Evolutionary conservation across 2,329 filamentous ascomycete species (phyloP).

Genomic region (Didymellaceae sp.): DNA sequence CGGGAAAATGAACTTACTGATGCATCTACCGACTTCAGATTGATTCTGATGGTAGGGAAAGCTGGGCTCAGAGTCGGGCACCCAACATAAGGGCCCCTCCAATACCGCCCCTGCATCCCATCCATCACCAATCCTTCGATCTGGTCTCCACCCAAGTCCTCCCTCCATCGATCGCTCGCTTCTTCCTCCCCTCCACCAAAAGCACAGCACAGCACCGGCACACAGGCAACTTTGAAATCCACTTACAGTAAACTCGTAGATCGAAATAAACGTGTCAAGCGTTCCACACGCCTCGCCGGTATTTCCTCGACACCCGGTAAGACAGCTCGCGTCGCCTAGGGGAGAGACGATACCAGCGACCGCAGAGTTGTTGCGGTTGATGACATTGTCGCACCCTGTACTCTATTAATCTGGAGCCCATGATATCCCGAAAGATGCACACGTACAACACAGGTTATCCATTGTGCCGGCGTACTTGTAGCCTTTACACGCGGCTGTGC

Average conservation of each 20-base stretch:
- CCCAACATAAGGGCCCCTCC: constrained; percentile 12
- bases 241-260: constrained; percentile 24
- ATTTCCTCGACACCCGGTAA: not conserved
- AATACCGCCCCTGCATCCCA: not conserved
- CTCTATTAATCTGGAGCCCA: not conserved
- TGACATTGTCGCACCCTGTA: constrained; percentile 7
- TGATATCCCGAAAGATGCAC: too few species aligned
- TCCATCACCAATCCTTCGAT: not conserved
- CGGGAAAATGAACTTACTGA: too few species aligned
- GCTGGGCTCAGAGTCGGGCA: not conserved
- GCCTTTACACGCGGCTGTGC: constrained; percentile 12
- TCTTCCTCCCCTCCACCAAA: constrained; percentile 1
- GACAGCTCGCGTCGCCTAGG: not conserved
- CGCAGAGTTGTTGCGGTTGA: not conserved
- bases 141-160: not conserved
- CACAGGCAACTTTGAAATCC: constrained; percentile 17
- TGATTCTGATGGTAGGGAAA: not conserved
- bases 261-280: constrained; percentile 4
- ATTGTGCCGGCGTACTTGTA: constrained; percentile 22
- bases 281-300: constrained; percentile 11
- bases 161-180: constrained; percentile 7
- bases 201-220: constrained; percentile 9
- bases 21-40: too few species aligned
- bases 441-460: constrained; percentile 28
- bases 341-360: not conserved